Conservation (phyloP, 2,329 filamentous ascomycete genomes). For the Tolypocladium guangdongense region DNA sequence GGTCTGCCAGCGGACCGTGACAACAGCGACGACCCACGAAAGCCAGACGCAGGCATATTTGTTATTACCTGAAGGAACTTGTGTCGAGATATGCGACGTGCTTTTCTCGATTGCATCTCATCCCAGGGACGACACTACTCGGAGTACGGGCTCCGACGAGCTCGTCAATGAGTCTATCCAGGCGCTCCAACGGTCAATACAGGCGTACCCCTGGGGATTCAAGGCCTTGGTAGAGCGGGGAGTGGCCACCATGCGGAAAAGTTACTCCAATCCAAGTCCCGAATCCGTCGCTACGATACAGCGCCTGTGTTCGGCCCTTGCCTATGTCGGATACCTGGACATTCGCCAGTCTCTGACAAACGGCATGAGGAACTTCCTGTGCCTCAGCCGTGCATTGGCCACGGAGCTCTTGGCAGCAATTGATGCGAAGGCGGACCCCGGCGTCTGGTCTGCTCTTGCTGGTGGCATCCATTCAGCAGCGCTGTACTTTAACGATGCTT, state of each 20-base stretch:
- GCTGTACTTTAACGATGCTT: constrained; percentile 31
- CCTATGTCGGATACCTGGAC: constrained; percentile 38
- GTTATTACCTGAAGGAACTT: constrained; percentile 23
- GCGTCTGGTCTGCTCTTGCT: constrained; percentile 26
- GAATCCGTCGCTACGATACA: constrained; percentile 18
- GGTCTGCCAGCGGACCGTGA: constrained; percentile 23
- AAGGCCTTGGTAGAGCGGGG: constrained; percentile 18
- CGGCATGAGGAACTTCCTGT: constrained; percentile 29
- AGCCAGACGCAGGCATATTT: constrained; percentile 8
- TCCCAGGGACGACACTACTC: constrained; percentile 9
- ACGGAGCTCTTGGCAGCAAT: constrained; percentile 25
- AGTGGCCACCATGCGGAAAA: constrained; percentile 13
- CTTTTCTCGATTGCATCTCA: constrained; percentile 20
- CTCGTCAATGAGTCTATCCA: constrained; percentile 30
- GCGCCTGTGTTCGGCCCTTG: constrained; percentile 31
- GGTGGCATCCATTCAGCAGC: constrained; percentile 23
- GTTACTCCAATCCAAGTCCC: constrained; percentile 8
- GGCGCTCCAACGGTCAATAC: constrained; percentile 27
- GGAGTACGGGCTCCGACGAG: constrained; percentile 17
- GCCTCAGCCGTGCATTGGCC: constrained; percentile 23
- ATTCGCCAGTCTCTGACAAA: constrained; percentile 14
- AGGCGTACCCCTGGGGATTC: constrained; percentile 24
- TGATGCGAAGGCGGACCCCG: constrained; percentile 16
- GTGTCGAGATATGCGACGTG: constrained; percentile 25
- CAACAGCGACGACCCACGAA: neutral